These are phyloP conservation scores for Penicilliopsis zonata DNA, from an alignment of 495 filamentous ascomycete species.

Conservation along the genomic window DNA sequence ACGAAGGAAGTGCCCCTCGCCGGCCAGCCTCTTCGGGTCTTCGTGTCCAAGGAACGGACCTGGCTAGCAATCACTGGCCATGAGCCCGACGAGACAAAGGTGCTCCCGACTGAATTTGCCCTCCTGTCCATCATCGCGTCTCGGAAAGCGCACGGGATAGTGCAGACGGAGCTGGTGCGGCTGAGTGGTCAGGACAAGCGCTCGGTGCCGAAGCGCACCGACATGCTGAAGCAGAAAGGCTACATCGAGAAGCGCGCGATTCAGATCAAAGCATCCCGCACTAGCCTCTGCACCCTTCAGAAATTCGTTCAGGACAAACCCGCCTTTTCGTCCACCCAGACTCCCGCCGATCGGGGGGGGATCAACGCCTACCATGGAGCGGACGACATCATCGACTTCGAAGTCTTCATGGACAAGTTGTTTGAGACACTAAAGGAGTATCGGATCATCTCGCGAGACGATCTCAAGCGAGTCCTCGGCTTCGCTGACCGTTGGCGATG, in stretches of 20 bases:
- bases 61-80: constrained; percentile 80
- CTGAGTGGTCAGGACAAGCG: constrained; percentile 79
- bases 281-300: constrained; percentile 54
- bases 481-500: constrained; percentile 49
- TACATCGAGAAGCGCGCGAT: constrained; percentile 75
- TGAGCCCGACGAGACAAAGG: constrained; percentile 54
- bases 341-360: constrained; percentile 4
- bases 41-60: constrained; percentile 48
- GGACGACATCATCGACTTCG: constrained; percentile 26
- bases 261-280: constrained; percentile 49
- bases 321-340: constrained; percentile 5
- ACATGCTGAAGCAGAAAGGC: constrained; percentile 58
- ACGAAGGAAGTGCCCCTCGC: constrained; percentile 3
- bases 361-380: constrained; percentile 1
- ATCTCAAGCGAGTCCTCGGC: constrained; percentile 53
- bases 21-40: constrained; percentile 29
- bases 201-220: constrained; percentile 73
- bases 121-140: constrained; percentile 74
- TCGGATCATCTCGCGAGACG: constrained; percentile 38
- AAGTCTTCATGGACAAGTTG: constrained; percentile 28
- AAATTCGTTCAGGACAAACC: constrained; percentile 37
- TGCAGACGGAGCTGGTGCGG: constrained; percentile 65
- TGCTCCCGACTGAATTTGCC: constrained; percentile 57
- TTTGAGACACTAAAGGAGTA: constrained; percentile 34
- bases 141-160: constrained; percentile 53